A percentile compares a stretch with the other conserved stretches of the same genome.
Evolutionary conservation across 768 basidiomycete genomes (phyloP).

Genomic region (Kwoniella bestiolae): DNA sequence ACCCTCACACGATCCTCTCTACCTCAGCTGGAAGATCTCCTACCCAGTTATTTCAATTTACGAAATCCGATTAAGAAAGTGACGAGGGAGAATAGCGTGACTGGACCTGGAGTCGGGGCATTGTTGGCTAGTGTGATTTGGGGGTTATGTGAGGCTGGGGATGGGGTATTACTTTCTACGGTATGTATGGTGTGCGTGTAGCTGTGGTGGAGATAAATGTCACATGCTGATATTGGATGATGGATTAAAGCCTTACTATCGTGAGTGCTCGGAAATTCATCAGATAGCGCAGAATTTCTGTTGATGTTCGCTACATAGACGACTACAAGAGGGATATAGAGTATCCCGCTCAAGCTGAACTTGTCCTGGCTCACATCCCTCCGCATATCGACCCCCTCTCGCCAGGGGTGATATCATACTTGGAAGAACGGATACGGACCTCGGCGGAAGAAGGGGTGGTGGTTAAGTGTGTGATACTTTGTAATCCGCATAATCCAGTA

Average conservation of each 20-base stretch:
- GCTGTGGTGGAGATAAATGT: too few relatives aligned
- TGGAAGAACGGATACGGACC: not conserved
- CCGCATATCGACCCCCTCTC: slow-evolving; percentile 8
- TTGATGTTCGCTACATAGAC: not conserved
- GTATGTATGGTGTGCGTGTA: not conserved
- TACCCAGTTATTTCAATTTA: slow-evolving; percentile 12
- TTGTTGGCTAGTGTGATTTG: slow-evolving; percentile 10
- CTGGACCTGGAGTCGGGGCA: slow-evolving; percentile 17
- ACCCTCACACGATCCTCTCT: slow-evolving; percentile 5
- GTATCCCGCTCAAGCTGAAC: slow-evolving; percentile 3
- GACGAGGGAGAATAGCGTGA: slow-evolving; percentile 7
- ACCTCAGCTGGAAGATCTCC: slow-evolving; percentile 8
- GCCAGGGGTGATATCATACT: not conserved
- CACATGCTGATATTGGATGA: too few relatives aligned
- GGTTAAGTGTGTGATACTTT: slow-evolving; percentile 4
- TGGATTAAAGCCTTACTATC: slow-evolving; percentile 11
- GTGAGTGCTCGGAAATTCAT: too few relatives aligned
- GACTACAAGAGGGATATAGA: slow-evolving; percentile 14
- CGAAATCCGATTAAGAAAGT: not conserved
- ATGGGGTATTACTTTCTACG: slow-evolving; percentile 14
- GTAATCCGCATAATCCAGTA: slow-evolving; percentile 21
- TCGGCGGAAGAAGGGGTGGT: not conserved
- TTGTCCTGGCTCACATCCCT: slow-evolving; percentile 9
- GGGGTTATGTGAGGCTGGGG: slow-evolving; percentile 2
- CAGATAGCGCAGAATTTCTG: too few relatives aligned